Evolutionary conservation across 2,329 filamentous ascomycete species (phyloP), one percentile per base, ranked within the genome.

Genomic region (Neofusicoccum cordaticola): DNA sequence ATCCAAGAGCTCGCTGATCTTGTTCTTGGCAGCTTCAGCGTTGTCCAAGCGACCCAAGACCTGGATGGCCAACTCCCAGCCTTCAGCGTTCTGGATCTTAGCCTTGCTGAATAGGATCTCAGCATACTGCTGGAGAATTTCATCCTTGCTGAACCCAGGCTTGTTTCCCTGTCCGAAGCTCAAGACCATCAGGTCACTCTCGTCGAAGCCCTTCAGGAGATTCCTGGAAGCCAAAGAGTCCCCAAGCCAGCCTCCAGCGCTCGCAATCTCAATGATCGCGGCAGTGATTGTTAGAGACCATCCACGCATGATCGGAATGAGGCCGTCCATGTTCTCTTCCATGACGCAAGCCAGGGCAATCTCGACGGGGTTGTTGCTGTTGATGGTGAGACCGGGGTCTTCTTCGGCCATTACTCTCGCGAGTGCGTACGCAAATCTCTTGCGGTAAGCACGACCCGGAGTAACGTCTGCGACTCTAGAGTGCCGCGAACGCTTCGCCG

Each of bases 51-150:
- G 87, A 9, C 90, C 91, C 51, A 97, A 82, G 11, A 97, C 85
- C 66, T 92, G 87, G 48, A 97, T 88, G 0, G 93, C 90, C 72
- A 97, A 80, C 78, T 97, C 92, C 94, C 94, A 98, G 22, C 64
- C 64, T 17, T 65, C 64, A 8, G 57, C 71, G 17, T 66, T 57
- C 13, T 53, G 17, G 6, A 71, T 70, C 19, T 67, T 69, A 45
- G 73, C 74, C 62, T 84, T 79, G 13, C 70, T 65, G 5, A 79
- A 72, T 1, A 89, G 83, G 19, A 94, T 75, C 27, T 88, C 84
- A 0, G 94, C 90, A 75, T 97, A 98, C 53, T 86, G 81, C 6
- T 89, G 84, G 6, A 97, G 82, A 3, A 94, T 87, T 39, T 90
- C 88, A 74, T 97, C 93, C 73, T 94, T 93, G 67, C 88, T 87